Conservation (phyloP, 352 stramenopile genomes). For the Globisporangium perplexum region DNA sequence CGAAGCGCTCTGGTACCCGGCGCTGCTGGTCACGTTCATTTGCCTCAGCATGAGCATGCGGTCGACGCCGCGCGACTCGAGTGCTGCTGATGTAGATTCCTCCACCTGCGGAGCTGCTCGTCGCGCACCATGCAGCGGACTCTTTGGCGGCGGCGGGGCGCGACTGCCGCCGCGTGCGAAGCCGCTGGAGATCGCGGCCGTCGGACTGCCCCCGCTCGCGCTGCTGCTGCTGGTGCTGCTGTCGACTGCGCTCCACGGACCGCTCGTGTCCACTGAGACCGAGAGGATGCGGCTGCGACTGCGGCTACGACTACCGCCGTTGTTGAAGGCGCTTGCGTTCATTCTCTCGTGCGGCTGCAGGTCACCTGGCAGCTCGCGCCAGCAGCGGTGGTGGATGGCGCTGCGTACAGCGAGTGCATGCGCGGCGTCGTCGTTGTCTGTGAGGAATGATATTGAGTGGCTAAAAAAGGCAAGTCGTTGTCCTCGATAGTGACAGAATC, state of each 20-base stretch:
- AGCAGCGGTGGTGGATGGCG: no score
- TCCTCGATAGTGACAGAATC: no score
- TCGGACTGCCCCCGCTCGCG: not conserved
- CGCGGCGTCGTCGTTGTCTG: no score
- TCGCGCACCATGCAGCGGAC: constrained; percentile 24
- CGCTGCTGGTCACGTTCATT: constrained; percentile 33
- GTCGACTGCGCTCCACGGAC: constrained; percentile 2
- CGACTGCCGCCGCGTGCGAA: constrained; percentile 9
- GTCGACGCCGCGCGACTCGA: constrained; percentile 21
- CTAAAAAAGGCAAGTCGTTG: no score
- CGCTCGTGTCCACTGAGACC: constrained; percentile 26
- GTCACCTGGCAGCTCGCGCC: no score
- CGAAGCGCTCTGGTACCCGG: constrained; percentile 5
- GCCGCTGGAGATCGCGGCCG: not conserved
- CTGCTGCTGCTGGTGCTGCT: not conserved
- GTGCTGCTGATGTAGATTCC: not conserved
- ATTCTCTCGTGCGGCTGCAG: not conserved
- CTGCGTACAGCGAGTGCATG: no score
- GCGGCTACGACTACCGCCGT: no score
- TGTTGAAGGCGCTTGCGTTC: not conserved
- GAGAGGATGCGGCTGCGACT: constrained; percentile 36
- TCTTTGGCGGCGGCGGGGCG: constrained; percentile 41
- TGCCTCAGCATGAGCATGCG: constrained; percentile 47
- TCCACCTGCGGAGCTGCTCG: not conserved
- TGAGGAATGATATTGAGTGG: no score